Conservation (phyloP, 345 rosid species). For the Anastatica hierochuntica region DNA sequence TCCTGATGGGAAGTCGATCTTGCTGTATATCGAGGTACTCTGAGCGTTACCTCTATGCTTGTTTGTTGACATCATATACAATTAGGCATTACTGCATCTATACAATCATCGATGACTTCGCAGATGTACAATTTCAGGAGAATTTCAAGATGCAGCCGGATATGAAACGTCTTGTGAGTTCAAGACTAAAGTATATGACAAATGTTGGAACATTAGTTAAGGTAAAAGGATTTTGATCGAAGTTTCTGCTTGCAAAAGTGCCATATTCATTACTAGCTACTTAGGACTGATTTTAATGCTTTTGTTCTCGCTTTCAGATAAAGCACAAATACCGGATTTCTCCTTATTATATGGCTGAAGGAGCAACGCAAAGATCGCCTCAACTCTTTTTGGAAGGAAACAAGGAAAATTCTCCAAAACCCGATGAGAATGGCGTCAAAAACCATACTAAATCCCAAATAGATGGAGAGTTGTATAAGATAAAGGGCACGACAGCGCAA, state of each 20-base stretch:
- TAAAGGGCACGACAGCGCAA: slow-evolving; percentile 58
- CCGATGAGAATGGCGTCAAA: slow-evolving; percentile 37
- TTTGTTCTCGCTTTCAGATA: slow-evolving; percentile 34
- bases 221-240: slow-evolving; percentile 29
- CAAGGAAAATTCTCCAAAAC: slow-evolving; percentile 36
- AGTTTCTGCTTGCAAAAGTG: not conserved
- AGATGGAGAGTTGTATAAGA: slow-evolving; percentile 46
- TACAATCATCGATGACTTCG: slow-evolving; percentile 3
- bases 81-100: not conserved
- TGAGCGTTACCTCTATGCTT: not conserved
- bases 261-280: slow-evolving; percentile 2
- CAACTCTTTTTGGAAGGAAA: slow-evolving; percentile 44
- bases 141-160: slow-evolving; percentile 37
- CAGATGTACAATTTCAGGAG: slow-evolving; percentile 35
- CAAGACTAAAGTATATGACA: slow-evolving; percentile 55
- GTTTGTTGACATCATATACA: not conserved
- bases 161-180: slow-evolving; percentile 52
- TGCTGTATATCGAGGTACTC: slow-evolving; percentile 55
- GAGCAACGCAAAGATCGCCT: slow-evolving; percentile 29
- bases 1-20: slow-evolving; percentile 63
- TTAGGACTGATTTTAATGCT: not conserved
- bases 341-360: slow-evolving; percentile 30
- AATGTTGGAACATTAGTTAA: slow-evolving; percentile 63
- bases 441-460: slow-evolving; percentile 40
- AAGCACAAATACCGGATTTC: slow-evolving; percentile 61